phyloP scores from a whole-genome alignment of 352 stramenopile genomes.

The Pythium periplocum region DNA sequence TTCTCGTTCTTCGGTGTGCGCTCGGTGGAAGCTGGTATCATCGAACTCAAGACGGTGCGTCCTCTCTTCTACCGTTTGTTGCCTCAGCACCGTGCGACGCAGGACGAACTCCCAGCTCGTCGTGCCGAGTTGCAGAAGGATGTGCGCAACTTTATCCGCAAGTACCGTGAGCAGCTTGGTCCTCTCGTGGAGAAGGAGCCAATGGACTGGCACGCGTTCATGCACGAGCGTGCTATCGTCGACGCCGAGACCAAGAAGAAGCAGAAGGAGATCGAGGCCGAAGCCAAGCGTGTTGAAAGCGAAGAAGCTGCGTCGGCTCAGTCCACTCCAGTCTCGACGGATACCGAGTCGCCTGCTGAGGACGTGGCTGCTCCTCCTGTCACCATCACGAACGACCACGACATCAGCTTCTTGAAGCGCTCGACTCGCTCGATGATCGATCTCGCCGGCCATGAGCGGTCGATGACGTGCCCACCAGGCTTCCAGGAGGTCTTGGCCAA shows the following conservation, averaged over 20 bases:
- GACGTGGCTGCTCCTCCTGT: constrained; percentile 25
- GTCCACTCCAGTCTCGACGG: constrained; percentile 1
- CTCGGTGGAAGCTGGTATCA: constrained; percentile 83
- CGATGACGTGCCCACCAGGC: constrained; percentile 70
- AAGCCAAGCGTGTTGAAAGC: constrained; percentile 7
- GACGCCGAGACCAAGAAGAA: constrained; percentile 29
- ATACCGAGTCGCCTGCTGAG: constrained; percentile 18
- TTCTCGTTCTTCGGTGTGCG: constrained; percentile 88
- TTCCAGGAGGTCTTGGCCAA: constrained; percentile 53
- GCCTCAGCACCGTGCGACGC: constrained; percentile 69
- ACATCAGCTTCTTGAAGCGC: constrained; percentile 73
- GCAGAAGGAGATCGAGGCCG: too few species aligned
- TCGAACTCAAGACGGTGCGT: constrained; percentile 82
- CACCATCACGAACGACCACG: constrained; percentile 74
- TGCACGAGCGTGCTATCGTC: constrained; percentile 51
- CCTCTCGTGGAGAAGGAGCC: constrained; percentile 63
- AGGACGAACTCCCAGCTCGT: constrained; percentile 69
- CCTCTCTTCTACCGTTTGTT: constrained; percentile 79
- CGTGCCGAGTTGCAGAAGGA: constrained; percentile 68
- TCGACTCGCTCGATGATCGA: constrained; percentile 70
- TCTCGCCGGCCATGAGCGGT: constrained; percentile 58
- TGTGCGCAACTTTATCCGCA: constrained; percentile 72
- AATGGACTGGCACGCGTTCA: constrained; percentile 83
- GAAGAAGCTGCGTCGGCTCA: background rate
- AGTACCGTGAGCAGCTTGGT: constrained; percentile 54